phyloP scores from a whole-genome alignment of 2,329 filamentous ascomycete species.

The Trichoderma sp. region DNA sequence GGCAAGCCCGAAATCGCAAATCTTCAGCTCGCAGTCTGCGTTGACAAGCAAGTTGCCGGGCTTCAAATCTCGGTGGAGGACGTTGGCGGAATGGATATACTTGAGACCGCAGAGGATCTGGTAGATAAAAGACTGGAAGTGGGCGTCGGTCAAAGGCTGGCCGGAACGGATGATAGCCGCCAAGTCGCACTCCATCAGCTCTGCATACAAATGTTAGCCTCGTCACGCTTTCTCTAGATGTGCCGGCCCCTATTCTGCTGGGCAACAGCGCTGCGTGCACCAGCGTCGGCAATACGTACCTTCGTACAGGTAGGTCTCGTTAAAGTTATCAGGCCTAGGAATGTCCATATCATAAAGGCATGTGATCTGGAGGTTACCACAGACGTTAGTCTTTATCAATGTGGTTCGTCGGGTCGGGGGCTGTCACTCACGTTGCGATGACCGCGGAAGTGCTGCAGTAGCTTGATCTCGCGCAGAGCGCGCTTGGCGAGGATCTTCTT shows the following conservation, averaged over 20 bases:
- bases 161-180: slow-evolving; percentile 97
- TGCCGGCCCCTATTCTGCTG: neutral
- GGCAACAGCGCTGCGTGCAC: neutral
- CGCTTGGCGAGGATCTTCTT: slow-evolving; percentile 99
- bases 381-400: neutral
- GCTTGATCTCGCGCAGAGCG: slow-evolving; percentile 95
- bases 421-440: slow-evolving; percentile 69
- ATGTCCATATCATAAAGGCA: slow-evolving; percentile 99
- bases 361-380: slow-evolving; percentile 68
- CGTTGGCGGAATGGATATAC: slow-evolving; percentile 98
- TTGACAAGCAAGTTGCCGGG: slow-evolving; percentile 97
- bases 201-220: slow-evolving; percentile 45
- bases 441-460: slow-evolving; percentile 94
- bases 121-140: slow-evolving; percentile 99
- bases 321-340: slow-evolving; percentile 94
- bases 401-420: slow-evolving; percentile 11
- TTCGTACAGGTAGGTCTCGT: slow-evolving; percentile 98
- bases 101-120: slow-evolving; percentile 98
- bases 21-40: slow-evolving; percentile 98
- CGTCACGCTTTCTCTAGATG: neutral
- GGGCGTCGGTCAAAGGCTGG: slow-evolving; percentile 93
- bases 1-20: slow-evolving; percentile 95
- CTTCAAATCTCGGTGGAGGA: slow-evolving; percentile 94
- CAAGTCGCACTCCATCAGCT: slow-evolving; percentile 98
- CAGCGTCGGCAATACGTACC: slow-evolving; percentile 52